Conservation (phyloP, 2,329 filamentous ascomycete species). For the Dothideomycetes sp. region DNA sequence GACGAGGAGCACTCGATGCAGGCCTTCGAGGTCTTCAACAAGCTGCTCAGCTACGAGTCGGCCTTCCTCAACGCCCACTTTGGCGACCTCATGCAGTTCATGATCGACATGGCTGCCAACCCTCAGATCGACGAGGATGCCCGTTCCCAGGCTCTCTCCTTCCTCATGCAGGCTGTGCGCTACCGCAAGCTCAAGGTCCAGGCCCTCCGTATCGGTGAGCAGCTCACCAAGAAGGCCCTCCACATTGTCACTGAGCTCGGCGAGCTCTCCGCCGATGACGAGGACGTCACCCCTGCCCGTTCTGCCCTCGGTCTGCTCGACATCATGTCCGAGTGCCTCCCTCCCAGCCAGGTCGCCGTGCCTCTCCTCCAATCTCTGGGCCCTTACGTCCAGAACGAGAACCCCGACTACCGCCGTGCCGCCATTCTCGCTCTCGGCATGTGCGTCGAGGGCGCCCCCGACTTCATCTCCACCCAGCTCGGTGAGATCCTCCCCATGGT, state of each 20-base stretch:
- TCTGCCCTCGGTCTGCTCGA: conserved; percentile 82
- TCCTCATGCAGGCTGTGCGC: conserved; percentile 83
- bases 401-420: conserved; percentile 74
- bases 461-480: conserved; percentile 93
- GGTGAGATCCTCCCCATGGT: conserved; percentile 76
- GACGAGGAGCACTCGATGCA: conserved; percentile 85
- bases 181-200: conserved; percentile 96
- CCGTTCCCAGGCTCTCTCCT: conserved; percentile 79
- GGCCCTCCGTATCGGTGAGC: conserved; percentile 73
- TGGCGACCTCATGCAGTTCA: conserved; percentile 82
- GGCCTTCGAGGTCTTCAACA: conserved; percentile 95
- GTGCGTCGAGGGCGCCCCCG: conserved; percentile 90
- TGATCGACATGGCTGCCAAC: conserved; percentile 77
- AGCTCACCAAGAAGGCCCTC: conserved; percentile 78
- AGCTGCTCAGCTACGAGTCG: conserved; percentile 80
- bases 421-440: conserved; percentile 87
- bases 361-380: conserved; percentile 81
- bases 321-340: conserved; percentile 75
- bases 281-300: conserved; percentile 75
- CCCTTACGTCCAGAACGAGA: conserved; percentile 61
- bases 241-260: conserved; percentile 85
- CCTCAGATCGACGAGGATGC: conserved; percentile 71
- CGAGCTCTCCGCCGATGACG: conserved; percentile 59
- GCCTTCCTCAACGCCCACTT: conserved; percentile 76
- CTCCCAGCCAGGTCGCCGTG: conserved; percentile 87